A percentile compares a stretch with the other conserved stretches of the same genome.
phyloP scores from a whole-genome alignment of 176 grass and related monocot genomes.

The Zoysia japonica region DNA sequence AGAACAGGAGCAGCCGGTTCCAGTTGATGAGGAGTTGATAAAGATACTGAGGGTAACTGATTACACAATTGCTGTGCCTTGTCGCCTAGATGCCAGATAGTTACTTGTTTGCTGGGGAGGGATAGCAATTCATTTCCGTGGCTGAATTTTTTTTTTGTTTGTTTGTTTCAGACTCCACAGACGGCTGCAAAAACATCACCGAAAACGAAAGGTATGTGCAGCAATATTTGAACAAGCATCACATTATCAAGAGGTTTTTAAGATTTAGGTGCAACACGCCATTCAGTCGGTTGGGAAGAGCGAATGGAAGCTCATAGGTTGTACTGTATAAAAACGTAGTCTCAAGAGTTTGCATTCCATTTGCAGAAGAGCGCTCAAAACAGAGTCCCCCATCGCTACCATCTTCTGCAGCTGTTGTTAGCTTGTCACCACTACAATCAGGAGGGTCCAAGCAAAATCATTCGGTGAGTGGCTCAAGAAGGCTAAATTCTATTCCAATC shows the following conservation, averaged over 20 bases:
- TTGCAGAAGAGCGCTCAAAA: constrained; percentile 27
- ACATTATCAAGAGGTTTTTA: not conserved
- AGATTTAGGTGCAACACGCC: not conserved
- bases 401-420: constrained; percentile 19
- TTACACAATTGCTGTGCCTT: constrained; percentile 11
- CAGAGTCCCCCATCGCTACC: not conserved
- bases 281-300: not conserved
- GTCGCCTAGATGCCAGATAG: not conserved
- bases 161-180: constrained; percentile 46
- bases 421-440: not conserved
- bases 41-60: constrained; percentile 57
- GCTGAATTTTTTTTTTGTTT: constrained; percentile 27
- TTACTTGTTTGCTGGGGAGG: not conserved
- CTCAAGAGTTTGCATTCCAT: not conserved
- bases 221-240: not conserved
- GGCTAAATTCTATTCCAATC: not conserved
- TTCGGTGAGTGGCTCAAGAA: constrained; percentile 18
- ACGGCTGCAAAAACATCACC: constrained; percentile 16
- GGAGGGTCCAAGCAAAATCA: constrained; percentile 28
- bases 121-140: not conserved
- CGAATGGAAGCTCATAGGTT: not conserved
- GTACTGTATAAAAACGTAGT: not conserved
- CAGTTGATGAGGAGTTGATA: constrained; percentile 54
- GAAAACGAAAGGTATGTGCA: constrained; percentile 38
- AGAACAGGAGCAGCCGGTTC: constrained; percentile 33